Evolutionary conservation across 345 rosid genomes (phyloP).

Genomic region (Acer campestre): DNA sequence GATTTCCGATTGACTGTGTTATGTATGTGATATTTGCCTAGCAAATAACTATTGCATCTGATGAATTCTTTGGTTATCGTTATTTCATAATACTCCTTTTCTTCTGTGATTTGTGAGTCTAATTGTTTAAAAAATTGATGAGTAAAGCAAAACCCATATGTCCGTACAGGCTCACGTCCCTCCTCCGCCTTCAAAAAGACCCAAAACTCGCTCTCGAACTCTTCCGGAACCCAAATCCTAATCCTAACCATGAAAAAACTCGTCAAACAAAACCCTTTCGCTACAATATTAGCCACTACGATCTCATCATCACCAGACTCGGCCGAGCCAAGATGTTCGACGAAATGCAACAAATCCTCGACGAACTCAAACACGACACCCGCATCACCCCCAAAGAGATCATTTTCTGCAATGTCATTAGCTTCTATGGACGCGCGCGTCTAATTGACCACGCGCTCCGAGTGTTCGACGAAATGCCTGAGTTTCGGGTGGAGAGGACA

Average conservation of each 20-base stretch:
- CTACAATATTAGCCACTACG: conserved; percentile 67
- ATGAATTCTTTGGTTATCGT: not conserved
- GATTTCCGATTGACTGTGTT: not conserved
- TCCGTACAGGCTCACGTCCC: conserved; percentile 65
- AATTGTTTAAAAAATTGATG: not conserved
- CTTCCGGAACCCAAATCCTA: conserved; percentile 52
- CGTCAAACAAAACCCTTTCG: conserved; percentile 35
- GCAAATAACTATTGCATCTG: not conserved
- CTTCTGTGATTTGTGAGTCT: no score
- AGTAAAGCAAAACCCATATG: conserved; percentile 39
- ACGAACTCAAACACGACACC: conserved; percentile 54
- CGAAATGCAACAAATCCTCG: conserved; percentile 63
- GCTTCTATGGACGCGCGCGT: conserved; percentile 55
- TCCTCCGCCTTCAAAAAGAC: conserved; percentile 68
- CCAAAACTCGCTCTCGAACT: conserved; percentile 62
- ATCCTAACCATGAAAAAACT: conserved; percentile 35
- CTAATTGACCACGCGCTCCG: conserved; percentile 51
- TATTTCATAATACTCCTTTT: not conserved
- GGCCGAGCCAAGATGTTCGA: conserved; percentile 76
- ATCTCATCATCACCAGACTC: conserved; percentile 76
- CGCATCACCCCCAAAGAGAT: conserved; percentile 52
- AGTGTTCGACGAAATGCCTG: conserved; percentile 69
- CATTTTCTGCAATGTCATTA: conserved; percentile 64
- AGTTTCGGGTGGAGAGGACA: conserved; percentile 53
- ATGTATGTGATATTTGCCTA: not conserved